These are phyloP conservation scores for Umbilicaria muhlenbergii DNA, from an alignment of 495 filamentous ascomycete species.

Conservation along the genomic window DNA sequence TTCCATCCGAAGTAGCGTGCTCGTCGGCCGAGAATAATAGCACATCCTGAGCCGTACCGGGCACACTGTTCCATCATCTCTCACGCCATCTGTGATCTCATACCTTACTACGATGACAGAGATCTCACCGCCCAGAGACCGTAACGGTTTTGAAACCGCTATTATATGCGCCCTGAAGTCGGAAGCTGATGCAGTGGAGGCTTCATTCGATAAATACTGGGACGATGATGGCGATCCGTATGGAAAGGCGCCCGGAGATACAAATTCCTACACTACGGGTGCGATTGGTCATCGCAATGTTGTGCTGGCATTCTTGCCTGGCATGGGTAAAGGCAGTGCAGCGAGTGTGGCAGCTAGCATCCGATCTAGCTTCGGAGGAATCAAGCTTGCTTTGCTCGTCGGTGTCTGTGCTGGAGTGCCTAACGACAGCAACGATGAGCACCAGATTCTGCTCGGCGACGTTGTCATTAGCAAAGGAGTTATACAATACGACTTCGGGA, in stretches of 20 bases:
- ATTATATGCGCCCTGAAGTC: constrained; percentile 18
- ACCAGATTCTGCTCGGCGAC: constrained; percentile 25
- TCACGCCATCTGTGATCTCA: too few species aligned
- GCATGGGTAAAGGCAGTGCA: constrained; percentile 14
- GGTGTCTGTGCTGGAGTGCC: constrained; percentile 21
- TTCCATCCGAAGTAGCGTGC: too few species aligned
- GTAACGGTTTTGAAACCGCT: constrained; percentile 12
- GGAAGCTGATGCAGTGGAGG: constrained; percentile 15
- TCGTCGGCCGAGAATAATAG: too few species aligned
- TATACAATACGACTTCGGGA: constrained; percentile 26
- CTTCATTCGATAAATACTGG: constrained; percentile 11
- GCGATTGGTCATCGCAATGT: constrained; percentile 16
- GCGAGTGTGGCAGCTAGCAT: constrained; percentile 10
- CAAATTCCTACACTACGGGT: constrained; percentile 16
- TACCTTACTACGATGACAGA: too few species aligned
- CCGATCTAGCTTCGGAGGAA: constrained; percentile 8
- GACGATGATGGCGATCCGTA: background rate
- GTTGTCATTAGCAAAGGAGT: constrained; percentile 26
- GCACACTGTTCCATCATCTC: too few species aligned
- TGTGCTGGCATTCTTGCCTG: constrained; percentile 14
- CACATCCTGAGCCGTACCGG: too few species aligned
- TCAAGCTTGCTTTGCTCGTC: constrained; percentile 15
- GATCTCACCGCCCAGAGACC: too few species aligned
- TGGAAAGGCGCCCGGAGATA: constrained; percentile 10
- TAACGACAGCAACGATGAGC: background rate